Base-by-base conservation (phyloP, 345 rosid species). In the Lumnitzera littorea region DNA sequence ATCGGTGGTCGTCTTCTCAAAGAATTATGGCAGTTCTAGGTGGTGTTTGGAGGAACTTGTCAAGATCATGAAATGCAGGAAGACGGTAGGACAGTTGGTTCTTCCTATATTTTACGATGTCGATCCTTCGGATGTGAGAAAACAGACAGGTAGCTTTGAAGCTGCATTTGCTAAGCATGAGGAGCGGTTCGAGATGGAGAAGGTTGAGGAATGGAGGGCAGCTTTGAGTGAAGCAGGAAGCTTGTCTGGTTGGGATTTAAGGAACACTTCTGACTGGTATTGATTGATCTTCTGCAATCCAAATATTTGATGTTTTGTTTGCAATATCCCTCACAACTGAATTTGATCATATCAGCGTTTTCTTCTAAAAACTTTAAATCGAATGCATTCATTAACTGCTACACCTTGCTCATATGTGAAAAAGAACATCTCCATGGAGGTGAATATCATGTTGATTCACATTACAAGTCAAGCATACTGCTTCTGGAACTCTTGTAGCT, bases 211-310 rank as follows among this genome's bases (percentile, higher is more conserved):
- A 16, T 67, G 65, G 65, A 55, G 49, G 56, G 13, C 15, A 27
- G 71, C 70, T 11, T 48, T 67, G 52, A 60, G 10, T 5, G 23
- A 67, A 24, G 51, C 13, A 46, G 53, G 54, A 12, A 57, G 56
- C 49, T 29, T 65, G 43, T 56, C 62, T 4, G 68, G 68, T 12
- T 65, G 62, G 68, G 51, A 57, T 48, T 29, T 11, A 15, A 49
- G 11, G 50, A 41, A 12, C 27, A 1, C 13, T 2, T 12, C 36
- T 60, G 7, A 46, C 3, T 8, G n/a, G 10, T 60, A 50, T 60
- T 60, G 14, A 50, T 60, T 60, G 14, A 2, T 24, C 23, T 12
- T 60, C 50, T 11, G n/a, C 46, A n/a, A 7, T 55, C 46, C 7
- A 8, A 55, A 46, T 46, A 55, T 55, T 20, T 29, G 11, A 36